phyloP scores from a whole-genome alignment of 2,329 filamentous ascomycete genomes.

The Fusarium sp. region DNA sequence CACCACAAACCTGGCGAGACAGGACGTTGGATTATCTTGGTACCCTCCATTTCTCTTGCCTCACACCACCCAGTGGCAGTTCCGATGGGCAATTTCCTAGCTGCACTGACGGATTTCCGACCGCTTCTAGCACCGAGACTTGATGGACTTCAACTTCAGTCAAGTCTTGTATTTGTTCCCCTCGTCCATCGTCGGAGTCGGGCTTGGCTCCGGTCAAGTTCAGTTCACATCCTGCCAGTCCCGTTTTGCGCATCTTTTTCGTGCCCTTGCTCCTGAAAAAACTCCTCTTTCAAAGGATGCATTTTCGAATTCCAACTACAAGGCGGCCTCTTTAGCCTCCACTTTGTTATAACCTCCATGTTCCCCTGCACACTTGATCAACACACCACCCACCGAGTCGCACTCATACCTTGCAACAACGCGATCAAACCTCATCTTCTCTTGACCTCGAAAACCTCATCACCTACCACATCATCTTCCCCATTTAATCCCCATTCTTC shows the following conservation, averaged over 20 bases:
- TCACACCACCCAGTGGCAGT: conserved; percentile 30
- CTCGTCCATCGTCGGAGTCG: conserved; percentile 44
- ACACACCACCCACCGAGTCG: conserved; percentile 13
- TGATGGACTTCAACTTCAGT: conserved; percentile 34
- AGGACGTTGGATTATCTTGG: conserved; percentile 32
- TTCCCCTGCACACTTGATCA: conserved; percentile 21
- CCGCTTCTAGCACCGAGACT: conserved; percentile 32
- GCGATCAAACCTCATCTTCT: conserved; percentile 8
- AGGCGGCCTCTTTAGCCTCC: conserved; percentile 35
- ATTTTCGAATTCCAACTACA: conserved; percentile 33
- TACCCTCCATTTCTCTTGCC: conserved; percentile 39
- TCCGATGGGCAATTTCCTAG: conserved; percentile 15
- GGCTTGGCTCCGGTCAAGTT: conserved; percentile 46
- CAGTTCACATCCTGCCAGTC: conserved; percentile 44
- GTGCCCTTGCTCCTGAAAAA: conserved; percentile 41
- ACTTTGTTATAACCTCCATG: conserved; percentile 27
- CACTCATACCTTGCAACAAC: conserved; percentile 23
- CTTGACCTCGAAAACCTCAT: conserved; percentile 28
- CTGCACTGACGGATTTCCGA: conserved; percentile 36
- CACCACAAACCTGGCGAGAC: conserved; percentile 29
- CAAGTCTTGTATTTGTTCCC: conserved; percentile 41
- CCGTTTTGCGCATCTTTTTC: conserved; percentile 45
- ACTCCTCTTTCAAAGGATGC: conserved; percentile 39
- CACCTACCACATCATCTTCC: conserved; percentile 31
- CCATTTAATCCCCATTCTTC: conserved; percentile 34